These are phyloP conservation scores for Xylaria longipes DNA, from an alignment of 495 filamentous ascomycete species.

Conservation along the genomic window DNA sequence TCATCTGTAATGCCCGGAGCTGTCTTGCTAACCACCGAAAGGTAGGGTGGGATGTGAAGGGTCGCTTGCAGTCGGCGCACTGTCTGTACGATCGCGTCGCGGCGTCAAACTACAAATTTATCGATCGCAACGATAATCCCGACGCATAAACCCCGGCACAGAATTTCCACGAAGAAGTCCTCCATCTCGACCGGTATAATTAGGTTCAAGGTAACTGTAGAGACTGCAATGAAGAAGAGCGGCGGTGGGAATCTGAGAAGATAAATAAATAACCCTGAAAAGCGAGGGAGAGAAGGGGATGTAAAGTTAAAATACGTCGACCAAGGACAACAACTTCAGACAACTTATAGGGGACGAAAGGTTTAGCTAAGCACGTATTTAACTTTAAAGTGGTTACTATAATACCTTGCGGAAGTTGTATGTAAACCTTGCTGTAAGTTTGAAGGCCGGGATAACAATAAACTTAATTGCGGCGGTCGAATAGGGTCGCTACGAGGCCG, in stretches of 20 bases:
- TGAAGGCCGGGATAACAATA: neutral
- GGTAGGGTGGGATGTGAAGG: neutral
- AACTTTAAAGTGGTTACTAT: neutral
- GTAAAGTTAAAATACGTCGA: too few species aligned
- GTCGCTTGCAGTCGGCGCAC: conserved; percentile 16
- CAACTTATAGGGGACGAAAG: neutral
- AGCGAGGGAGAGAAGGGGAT: neutral
- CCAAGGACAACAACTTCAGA: too few species aligned
- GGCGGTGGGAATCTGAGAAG: neutral
- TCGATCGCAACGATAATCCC: neutral
- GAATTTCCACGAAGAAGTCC: neutral
- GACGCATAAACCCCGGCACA: neutral
- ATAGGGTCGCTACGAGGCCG: neutral
- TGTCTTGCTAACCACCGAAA: conserved; percentile 5
- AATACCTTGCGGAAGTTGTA: neutral
- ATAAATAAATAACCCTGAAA: neutral
- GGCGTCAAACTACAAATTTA: conserved; percentile 4
- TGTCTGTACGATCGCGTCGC: conserved; percentile 1
- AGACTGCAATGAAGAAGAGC: neutral
- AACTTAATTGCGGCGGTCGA: neutral
- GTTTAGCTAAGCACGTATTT: neutral
- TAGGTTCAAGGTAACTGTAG: neutral
- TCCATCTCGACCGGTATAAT: neutral
- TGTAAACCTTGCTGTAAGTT: neutral
- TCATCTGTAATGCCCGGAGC: conserved; percentile 13